These are phyloP conservation scores for Rhizopogon sp. DNA, from an alignment of 768 basidiomycete species.

Conservation along the genomic window DNA sequence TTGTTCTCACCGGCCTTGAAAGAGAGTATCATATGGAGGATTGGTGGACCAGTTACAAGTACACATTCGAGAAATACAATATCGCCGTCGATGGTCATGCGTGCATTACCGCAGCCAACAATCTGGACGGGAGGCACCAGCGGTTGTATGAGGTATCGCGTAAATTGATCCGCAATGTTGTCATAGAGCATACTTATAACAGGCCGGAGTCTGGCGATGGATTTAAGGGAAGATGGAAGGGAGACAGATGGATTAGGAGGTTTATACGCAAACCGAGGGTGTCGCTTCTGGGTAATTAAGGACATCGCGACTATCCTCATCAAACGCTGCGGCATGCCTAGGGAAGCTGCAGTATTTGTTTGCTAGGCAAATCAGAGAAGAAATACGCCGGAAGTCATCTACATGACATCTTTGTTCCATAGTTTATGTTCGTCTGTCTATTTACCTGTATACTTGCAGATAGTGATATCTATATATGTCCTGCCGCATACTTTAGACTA, in stretches of 20 bases:
- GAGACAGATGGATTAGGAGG: too few species aligned
- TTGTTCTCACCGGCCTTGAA: slow-evolving; percentile 26
- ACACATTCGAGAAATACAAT: slow-evolving; percentile 7
- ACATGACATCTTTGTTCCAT: background rate
- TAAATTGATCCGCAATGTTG: slow-evolving; percentile 16
- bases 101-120: slow-evolving; percentile 33
- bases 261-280: too few species aligned
- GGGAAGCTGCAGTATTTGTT: background rate
- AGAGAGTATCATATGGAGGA: slow-evolving; percentile 18
- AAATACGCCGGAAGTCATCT: background rate
- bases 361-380: too few species aligned
- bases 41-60: slow-evolving; percentile 31
- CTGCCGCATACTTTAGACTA: too few species aligned
- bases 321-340: background rate
- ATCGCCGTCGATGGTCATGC: slow-evolving; percentile 26
- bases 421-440: background rate
- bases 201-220: too few species aligned
- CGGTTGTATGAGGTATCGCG: slow-evolving; percentile 30
- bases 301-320: too few species aligned
- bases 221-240: too few species aligned
- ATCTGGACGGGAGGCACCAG: slow-evolving; percentile 17
- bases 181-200: background rate
- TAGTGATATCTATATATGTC: too few species aligned
- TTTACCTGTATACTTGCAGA: too few species aligned
- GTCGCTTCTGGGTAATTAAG: too few species aligned